Evolutionary conservation across 148 eudicot species (phyloP).

Genomic region (Rhododendron ovatum): DNA sequence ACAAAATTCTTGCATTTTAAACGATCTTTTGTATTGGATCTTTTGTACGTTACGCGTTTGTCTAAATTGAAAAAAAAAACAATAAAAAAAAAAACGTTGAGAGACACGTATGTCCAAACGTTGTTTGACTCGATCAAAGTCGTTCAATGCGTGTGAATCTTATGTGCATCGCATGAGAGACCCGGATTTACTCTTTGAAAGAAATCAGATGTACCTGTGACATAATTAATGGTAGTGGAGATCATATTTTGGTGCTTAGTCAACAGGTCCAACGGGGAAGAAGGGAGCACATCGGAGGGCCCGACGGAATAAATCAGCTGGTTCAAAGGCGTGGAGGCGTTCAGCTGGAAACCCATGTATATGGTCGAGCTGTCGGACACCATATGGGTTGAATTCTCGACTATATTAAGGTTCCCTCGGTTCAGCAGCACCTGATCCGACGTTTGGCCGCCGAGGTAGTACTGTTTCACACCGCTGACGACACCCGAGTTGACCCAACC

Average conservation of each 20-base stretch:
- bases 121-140: too few relatives aligned
- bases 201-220: conserved; percentile 34
- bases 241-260: conserved; percentile 26
- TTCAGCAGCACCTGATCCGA: conserved; percentile 31
- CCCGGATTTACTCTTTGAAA: too few relatives aligned
- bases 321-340: conserved; percentile 28
- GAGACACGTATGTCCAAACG: too few relatives aligned
- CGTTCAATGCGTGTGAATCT: too few relatives aligned
- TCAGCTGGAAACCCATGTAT: conserved; percentile 63
- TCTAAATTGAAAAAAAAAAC: too few relatives aligned
- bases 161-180: too few relatives aligned
- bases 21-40: too few relatives aligned
- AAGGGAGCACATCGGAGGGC: conserved; percentile 24
- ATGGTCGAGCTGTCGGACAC: conserved; percentile 17
- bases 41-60: too few relatives aligned
- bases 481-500: conserved; percentile 59
- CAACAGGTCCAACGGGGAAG: conserved; percentile 20
- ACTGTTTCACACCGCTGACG: conserved; percentile 25
- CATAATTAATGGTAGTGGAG: conserved; percentile 46
- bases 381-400: conserved; percentile 25
- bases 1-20: too few relatives aligned
- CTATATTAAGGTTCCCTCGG: conserved; percentile 41
- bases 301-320: conserved; percentile 57
- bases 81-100: too few relatives aligned
- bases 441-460: conserved; percentile 31